These are phyloP conservation scores for Amylostereum areolatum DNA, from an alignment of 1,284 basidiomycete genomes.

Conservation along the genomic window DNA sequence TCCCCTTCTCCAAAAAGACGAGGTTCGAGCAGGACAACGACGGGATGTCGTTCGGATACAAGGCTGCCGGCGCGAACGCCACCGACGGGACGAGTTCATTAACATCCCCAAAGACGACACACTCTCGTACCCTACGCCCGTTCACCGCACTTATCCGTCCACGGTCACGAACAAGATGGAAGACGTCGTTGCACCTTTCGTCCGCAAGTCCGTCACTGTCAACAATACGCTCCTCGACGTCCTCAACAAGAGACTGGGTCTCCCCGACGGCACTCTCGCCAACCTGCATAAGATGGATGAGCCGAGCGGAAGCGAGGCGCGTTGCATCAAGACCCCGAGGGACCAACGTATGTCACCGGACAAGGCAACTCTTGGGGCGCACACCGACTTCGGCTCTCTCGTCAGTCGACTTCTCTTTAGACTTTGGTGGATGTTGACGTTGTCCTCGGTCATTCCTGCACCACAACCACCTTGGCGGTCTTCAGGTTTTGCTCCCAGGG, in stretches of 20 bases:
- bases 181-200: slow-evolving; percentile 45
- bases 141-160: slow-evolving; percentile 48
- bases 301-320: slow-evolving; percentile 52
- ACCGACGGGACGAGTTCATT: slow-evolving; percentile 64
- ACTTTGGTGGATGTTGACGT: not conserved
- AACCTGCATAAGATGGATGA: slow-evolving; percentile 41
- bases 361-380: slow-evolving; percentile 25
- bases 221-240: slow-evolving; percentile 48
- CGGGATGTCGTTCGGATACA: slow-evolving; percentile 44
- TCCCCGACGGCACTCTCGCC: slow-evolving; percentile 44
- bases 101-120: slow-evolving; percentile 66
- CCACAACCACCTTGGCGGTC: slow-evolving; percentile 67
- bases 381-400: slow-evolving; percentile 32
- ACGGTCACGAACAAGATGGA: slow-evolving; percentile 47
- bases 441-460: slow-evolving; percentile 52
- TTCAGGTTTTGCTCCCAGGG: slow-evolving; percentile 64
- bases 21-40: slow-evolving; percentile 30
- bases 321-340: slow-evolving; percentile 49
- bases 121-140: slow-evolving; percentile 45
- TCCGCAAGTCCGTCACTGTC: slow-evolving; percentile 50
- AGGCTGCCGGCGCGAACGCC: slow-evolving; percentile 55
- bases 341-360: slow-evolving; percentile 15
- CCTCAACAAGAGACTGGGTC: slow-evolving; percentile 50
- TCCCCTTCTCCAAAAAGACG: slow-evolving; percentile 29
- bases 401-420: not conserved